phyloP scores from a whole-genome alignment of 2,329 filamentous ascomycete species.

The Tolypocladium endophyticum region DNA sequence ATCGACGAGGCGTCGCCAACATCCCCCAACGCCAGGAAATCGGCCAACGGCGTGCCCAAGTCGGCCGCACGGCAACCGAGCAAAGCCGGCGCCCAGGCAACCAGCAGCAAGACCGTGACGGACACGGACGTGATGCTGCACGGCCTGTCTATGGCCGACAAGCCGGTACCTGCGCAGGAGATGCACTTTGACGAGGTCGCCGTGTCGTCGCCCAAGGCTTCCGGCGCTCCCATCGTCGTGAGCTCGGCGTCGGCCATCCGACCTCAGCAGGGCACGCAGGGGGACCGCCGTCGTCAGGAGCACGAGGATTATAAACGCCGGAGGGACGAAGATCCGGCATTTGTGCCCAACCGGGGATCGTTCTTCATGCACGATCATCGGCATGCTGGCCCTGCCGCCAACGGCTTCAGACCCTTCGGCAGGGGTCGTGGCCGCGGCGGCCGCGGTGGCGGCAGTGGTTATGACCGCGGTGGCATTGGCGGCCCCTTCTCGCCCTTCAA shows the following conservation, averaged over 20 bases:
- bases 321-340: constrained; percentile 79
- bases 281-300: constrained; percentile 68
- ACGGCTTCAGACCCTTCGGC: constrained; percentile 65
- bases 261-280: constrained; percentile 43
- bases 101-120: constrained; percentile 23
- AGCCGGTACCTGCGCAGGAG: constrained; percentile 29
- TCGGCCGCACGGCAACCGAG: constrained; percentile 17
- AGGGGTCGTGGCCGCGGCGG: constrained; percentile 54
- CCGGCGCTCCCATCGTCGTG: constrained; percentile 40
- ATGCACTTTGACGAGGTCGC: constrained; percentile 35
- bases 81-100: constrained; percentile 24
- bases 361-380: constrained; percentile 98
- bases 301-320: constrained; percentile 87
- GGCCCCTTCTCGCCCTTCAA: constrained; percentile 49
- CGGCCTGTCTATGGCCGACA: constrained; percentile 35
- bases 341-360: constrained; percentile 85
- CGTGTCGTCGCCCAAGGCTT: constrained; percentile 27
- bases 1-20: constrained; percentile 46
- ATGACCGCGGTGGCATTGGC: constrained; percentile 39
- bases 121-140: constrained; percentile 52
- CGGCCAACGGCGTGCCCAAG: constrained; percentile 31
- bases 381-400: constrained; percentile 63
- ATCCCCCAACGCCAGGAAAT: constrained; percentile 28
- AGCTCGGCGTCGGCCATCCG: constrained; percentile 39
- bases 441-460: constrained; percentile 21